Conservation (phyloP, 163 green algal species). For the Chloromonas sp. region DNA sequence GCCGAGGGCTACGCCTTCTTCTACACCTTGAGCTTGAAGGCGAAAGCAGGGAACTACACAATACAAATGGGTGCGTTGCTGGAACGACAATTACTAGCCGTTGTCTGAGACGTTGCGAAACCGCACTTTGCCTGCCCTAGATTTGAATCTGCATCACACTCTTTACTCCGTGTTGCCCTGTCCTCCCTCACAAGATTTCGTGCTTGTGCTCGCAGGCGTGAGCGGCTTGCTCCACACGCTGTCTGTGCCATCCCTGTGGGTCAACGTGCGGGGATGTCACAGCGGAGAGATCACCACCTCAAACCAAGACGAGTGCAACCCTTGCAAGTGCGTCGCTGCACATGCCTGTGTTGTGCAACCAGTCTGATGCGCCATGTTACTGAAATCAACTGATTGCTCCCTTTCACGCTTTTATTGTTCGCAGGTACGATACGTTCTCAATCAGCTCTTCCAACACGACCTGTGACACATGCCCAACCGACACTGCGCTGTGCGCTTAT, state of each 20-base stretch:
- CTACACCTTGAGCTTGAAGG: conserved; percentile 6
- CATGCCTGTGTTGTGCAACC: not conserved
- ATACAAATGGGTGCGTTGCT: conserved; percentile 10
- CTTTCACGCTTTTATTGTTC: too few species aligned
- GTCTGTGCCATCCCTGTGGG: not conserved
- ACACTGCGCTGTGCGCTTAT: not conserved
- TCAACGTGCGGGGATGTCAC: conserved; percentile 12
- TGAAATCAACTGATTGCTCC: too few species aligned
- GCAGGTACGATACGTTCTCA: conserved; percentile 1
- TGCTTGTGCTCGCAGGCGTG: conserved; percentile 2
- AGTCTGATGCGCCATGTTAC: too few species aligned
- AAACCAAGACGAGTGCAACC: conserved; percentile 8
- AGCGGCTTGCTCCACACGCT: conserved; percentile 10
- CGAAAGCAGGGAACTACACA: conserved; percentile 10
- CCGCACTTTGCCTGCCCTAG: too few species aligned
- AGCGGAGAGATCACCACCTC: conserved; percentile 16
- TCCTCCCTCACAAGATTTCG: not conserved
- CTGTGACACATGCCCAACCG: conserved; percentile 5
- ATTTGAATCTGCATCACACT: too few species aligned
- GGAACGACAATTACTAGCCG: too few species aligned
- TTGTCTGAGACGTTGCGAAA: too few species aligned
- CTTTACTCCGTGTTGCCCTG: too few species aligned
- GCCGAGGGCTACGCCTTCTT: conserved; percentile 3
- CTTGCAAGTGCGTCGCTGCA: not conserved
- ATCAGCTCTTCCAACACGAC: conserved; percentile 10